Percentiles rank a stretch among this genome's conserved stretches.
phyloP scores from a whole-genome alignment of 805 yeast species.

The Cyberlindnera xishuangbannaensis region DNA sequence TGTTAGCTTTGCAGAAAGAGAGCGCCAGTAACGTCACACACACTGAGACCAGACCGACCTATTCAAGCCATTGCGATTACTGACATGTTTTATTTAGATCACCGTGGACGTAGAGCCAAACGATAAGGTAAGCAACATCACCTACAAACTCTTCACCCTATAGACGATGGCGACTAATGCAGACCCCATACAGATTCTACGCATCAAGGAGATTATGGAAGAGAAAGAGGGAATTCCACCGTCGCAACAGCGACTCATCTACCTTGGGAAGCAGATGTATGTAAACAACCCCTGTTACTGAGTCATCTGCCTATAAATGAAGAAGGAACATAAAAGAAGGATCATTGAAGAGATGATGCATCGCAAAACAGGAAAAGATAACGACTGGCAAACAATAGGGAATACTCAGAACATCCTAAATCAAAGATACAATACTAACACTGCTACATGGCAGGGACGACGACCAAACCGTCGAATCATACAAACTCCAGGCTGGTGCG shows the following conservation, averaged over 20 bases:
- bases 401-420: no score
- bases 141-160: conserved; percentile 1
- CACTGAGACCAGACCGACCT: no score
- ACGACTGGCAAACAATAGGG: no score
- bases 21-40: no score
- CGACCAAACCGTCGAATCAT: conserved; percentile 61
- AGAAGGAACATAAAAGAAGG: no score
- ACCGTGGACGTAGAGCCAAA: conserved; percentile 67
- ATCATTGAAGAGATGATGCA: no score
- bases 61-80: no score
- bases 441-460: conserved; percentile 53
- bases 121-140: conserved; percentile 44
- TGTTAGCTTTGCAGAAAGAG: no score
- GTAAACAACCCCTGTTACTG: no score
- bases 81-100: conserved; percentile 32
- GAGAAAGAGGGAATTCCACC: conserved; percentile 98
- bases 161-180: conserved; percentile 15
- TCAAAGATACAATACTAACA: conserved; percentile 4
- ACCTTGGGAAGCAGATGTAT: conserved; percentile 84
- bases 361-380: no score
- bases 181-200: conserved; percentile 40
- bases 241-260: conserved; percentile 86
- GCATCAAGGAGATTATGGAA: conserved; percentile 86
- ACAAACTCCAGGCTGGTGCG: conserved; percentile 80
- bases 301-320: no score